phyloP scores from a whole-genome alignment of 208 protist genomes.

The Trypanosoma grayi region DNA sequence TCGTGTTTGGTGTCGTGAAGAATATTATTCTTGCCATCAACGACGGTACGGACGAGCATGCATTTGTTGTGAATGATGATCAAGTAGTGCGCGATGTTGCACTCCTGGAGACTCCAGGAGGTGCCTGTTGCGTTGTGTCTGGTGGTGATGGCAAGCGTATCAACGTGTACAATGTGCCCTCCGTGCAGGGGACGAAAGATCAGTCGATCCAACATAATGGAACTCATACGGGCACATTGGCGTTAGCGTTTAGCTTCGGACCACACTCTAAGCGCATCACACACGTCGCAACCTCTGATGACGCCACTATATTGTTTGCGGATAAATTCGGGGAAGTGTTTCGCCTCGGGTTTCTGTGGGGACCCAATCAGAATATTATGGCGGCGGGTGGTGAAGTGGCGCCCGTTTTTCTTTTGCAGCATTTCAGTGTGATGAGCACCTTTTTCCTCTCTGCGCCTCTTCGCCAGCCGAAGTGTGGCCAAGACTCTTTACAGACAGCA shows the following conservation, averaged over 20 bases:
- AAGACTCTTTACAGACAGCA: constrained; percentile 26
- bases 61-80: constrained; percentile 58
- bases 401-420: constrained; percentile 68
- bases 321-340: constrained; percentile 91
- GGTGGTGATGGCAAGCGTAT: constrained; percentile 78
- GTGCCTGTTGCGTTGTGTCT: constrained; percentile 64
- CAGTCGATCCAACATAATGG: neutral
- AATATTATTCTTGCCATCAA: constrained; percentile 54
- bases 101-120: constrained; percentile 51
- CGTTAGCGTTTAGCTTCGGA: constrained; percentile 59
- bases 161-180: constrained; percentile 67
- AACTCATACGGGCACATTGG: constrained; percentile 3
- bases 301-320: constrained; percentile 73
- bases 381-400: neutral
- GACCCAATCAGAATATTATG: constrained; percentile 43
- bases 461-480: constrained; percentile 14
- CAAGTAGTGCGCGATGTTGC: constrained; percentile 69
- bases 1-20: constrained; percentile 51
- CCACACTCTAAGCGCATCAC: constrained; percentile 86
- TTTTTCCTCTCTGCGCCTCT: constrained; percentile 64
- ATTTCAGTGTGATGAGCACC: constrained; percentile 79
- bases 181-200: constrained; percentile 21
- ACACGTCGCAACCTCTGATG: constrained; percentile 44
- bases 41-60: constrained; percentile 20
- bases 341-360: constrained; percentile 57